phyloP scores from a whole-genome alignment of 2,329 filamentous ascomycete genomes.

The Albophoma yamanashiensis region DNA sequence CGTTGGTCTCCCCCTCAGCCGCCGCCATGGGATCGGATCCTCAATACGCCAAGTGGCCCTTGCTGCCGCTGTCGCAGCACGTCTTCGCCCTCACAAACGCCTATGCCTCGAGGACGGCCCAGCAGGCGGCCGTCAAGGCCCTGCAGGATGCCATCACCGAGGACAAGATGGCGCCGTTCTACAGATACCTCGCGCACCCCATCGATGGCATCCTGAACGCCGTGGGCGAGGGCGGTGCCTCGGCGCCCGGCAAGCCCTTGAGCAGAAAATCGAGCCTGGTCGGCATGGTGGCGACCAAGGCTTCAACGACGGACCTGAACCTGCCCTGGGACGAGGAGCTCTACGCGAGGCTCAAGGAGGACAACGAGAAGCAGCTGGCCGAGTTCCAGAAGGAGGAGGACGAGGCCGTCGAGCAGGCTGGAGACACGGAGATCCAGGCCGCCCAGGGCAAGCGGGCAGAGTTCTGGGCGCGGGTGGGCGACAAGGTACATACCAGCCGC shows the following conservation, averaged over 20 bases:
- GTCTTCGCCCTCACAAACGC: constrained; percentile 82
- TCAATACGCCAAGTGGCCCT: constrained; percentile 76
- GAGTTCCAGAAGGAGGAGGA: constrained; percentile 78
- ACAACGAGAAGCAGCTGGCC: constrained; percentile 70
- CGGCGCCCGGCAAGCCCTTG: constrained; percentile 43
- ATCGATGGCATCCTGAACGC: constrained; percentile 73
- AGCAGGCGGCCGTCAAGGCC: constrained; percentile 61
- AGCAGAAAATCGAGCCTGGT: constrained; percentile 60
- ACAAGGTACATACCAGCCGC: constrained; percentile 57
- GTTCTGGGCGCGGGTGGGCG: constrained; percentile 89
- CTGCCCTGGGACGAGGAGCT: constrained; percentile 86
- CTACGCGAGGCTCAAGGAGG: constrained; percentile 65
- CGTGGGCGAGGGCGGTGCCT: constrained; percentile 50
- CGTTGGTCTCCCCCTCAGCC: constrained; percentile 14
- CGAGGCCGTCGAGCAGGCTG: constrained; percentile 89
- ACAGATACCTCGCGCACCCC: constrained; percentile 74
- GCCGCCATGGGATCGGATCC: constrained; percentile 65
- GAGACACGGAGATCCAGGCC: constrained; percentile 88
- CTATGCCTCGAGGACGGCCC: constrained; percentile 52
- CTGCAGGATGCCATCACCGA: constrained; percentile 75
- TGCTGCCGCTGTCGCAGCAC: constrained; percentile 72
- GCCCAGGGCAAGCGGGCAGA: constrained; percentile 92
- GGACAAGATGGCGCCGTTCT: constrained; percentile 81
- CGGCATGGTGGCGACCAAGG: constrained; percentile 66
- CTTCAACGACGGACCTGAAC: constrained; percentile 51